These are phyloP conservation scores for Wickerhamia fluorescens DNA, from an alignment of 805 yeast species.

Conservation along the genomic window DNA sequence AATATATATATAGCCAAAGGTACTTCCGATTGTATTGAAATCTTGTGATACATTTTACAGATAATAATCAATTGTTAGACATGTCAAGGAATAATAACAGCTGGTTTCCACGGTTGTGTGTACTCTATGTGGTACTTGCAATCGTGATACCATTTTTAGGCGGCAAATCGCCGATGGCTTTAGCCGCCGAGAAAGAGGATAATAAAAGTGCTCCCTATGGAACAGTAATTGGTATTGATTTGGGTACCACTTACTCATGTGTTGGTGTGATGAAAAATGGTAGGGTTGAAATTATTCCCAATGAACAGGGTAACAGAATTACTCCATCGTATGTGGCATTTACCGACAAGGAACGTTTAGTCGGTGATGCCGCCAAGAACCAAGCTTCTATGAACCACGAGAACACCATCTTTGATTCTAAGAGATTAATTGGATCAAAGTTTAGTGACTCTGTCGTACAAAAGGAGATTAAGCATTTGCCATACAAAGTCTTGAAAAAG, in stretches of 20 bases:
- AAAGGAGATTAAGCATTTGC: constrained; percentile 85
- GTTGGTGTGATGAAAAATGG: constrained; percentile 92
- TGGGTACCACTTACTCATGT: constrained; percentile 92
- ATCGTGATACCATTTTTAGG: constrained; percentile 33
- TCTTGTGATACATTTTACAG: constrained; percentile 3
- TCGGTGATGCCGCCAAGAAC: constrained; percentile 96
- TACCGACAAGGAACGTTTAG: constrained; percentile 86
- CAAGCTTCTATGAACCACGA: constrained; percentile 92
- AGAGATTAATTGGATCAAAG: constrained; percentile 91
- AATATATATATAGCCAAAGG: constrained; percentile 1
- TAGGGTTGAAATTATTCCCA: constrained; percentile 91
- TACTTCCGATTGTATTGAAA: constrained; percentile 7
- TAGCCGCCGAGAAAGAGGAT: constrained; percentile 17
- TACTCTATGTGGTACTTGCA: constrained; percentile 26
- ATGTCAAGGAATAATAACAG: no score
- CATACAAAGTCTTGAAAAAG: constrained; percentile 70
- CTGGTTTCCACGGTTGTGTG: constrained; percentile 12
- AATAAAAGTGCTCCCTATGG: constrained; percentile 42
- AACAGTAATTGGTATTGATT: constrained; percentile 90
- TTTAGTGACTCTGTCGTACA: constrained; percentile 71
- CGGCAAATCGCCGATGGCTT: constrained; percentile 12
- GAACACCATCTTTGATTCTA: constrained; percentile 87
- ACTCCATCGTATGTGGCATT: constrained; percentile 96
- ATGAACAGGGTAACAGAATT: constrained; percentile 98
- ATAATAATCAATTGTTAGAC: constrained; percentile 1